Conservation (phyloP, 1,139 yeast genomes). For the Geotrichum cucujoidarum region DNA sequence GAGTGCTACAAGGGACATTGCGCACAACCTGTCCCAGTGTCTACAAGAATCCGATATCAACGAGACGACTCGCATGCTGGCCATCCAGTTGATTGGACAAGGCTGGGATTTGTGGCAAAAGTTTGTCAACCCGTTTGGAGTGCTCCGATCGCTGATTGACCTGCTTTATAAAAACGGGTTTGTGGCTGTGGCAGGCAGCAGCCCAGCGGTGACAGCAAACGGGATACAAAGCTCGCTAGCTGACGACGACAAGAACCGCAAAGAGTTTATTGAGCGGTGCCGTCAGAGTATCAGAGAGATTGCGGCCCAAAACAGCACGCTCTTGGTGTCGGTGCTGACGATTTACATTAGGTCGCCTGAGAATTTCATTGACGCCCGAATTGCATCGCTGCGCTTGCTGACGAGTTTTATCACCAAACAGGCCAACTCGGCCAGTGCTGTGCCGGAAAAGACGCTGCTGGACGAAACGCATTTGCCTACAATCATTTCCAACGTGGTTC, state of each 20-base stretch:
- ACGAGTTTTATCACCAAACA: conserved; percentile 20
- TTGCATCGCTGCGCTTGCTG: conserved; percentile 26
- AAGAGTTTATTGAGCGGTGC: conserved; percentile 19
- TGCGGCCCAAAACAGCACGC: conserved; percentile 26
- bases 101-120: conserved; percentile 30
- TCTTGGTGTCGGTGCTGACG: conserved; percentile 27
- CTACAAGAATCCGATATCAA: conserved; percentile 3
- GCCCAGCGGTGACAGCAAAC: not conserved
- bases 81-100: conserved; percentile 29
- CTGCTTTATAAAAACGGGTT: conserved; percentile 25
- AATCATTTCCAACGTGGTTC: conserved; percentile 26
- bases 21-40: conserved; percentile 9
- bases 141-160: conserved; percentile 25
- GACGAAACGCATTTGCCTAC: conserved; percentile 24
- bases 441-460: conserved; percentile 12
- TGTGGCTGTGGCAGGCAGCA: conserved; percentile 13
- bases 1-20: conserved; percentile 10
- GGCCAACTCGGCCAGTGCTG: not conserved
- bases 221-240: not conserved
- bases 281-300: conserved; percentile 26
- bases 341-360: conserved; percentile 24
- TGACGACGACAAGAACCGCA: conserved; percentile 7
- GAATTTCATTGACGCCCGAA: conserved; percentile 23
- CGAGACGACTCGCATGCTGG: conserved; percentile 16
- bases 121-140: conserved; percentile 26